Base-by-base conservation (phyloP, 768 basidiomycete genomes). In the Xanthoconium stramineum region DNA sequence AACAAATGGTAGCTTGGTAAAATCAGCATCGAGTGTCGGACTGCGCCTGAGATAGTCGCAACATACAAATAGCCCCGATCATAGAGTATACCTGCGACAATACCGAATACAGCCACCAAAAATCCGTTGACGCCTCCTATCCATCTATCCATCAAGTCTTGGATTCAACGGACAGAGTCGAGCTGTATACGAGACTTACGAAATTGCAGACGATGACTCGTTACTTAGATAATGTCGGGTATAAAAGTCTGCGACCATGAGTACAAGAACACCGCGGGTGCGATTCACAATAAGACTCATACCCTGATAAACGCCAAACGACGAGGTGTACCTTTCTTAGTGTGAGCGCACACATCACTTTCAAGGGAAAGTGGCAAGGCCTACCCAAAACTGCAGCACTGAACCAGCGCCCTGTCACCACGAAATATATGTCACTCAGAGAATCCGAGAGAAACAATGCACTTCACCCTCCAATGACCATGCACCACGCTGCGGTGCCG, bases 21-120 rank as follows among this genome's bases (percentile, higher is more conserved):
- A 12, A 46, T 62, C 6, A 62, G 52, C n/a, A 39, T 52, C 6
- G 11, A 47, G 33, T 12, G 0, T 24, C 39, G 1, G 35, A 37
- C 33, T 15, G 24, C 12, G 11, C 6, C 9, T 0, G 17, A 40
- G 11, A 14, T 19, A 3, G 4, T 20, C 17, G 4, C 4, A 29
- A 58, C 65, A 24, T 53, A 78, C 77, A 79, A 81, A 69, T 79
- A 78, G 49, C 83, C 83, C 15, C 71, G 71, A 50, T 84, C 83
- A 57, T 78, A 80, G 7, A 77, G 72, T 48, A 72, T 61, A 3
- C 83, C 83, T 7, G 76, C 65, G 35, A 81, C 35, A 10, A 78
- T 52, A 17, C 80, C 74, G 15, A 69, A 59, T 0, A 66, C 63
- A 28, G 77, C 59, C n/a, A 72, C 57, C 14, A 80, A 63, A 45